Evolutionary conservation across 495 filamentous ascomycete species (phyloP).

Genomic region (Pseudotulostoma volvatum): DNA sequence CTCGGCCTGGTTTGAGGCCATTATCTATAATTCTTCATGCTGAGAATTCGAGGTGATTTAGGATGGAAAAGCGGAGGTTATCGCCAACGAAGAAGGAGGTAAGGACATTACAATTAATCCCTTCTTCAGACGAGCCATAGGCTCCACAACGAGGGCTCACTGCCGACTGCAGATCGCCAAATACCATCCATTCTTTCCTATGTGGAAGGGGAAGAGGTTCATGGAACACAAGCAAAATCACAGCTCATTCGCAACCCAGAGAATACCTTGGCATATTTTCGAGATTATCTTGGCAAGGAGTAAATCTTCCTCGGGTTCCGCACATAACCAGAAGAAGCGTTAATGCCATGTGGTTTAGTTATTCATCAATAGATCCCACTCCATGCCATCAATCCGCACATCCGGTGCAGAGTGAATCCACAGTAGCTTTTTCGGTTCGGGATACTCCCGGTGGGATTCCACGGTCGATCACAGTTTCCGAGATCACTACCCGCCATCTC

Average conservation of each 20-base stretch:
- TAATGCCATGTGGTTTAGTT: no score
- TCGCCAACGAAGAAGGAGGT: slow-evolving; percentile 98
- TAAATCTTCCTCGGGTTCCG: slow-evolving; percentile 19
- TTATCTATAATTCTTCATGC: background rate
- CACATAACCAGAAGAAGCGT: background rate
- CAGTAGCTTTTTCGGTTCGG: slow-evolving; percentile 66
- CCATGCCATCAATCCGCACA: slow-evolving; percentile 88
- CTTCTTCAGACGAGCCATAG: no score
- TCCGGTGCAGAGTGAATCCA: slow-evolving; percentile 56
- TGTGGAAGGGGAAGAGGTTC: slow-evolving; percentile 87
- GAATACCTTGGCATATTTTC: slow-evolving; percentile 91
- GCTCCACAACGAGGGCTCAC: no score
- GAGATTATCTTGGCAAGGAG: slow-evolving; percentile 90
- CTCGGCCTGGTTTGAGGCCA: background rate
- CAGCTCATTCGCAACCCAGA: slow-evolving; percentile 79
- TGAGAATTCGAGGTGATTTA: slow-evolving; percentile 11
- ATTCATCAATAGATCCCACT: slow-evolving; percentile 90
- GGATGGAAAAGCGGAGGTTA: slow-evolving; percentile 93
- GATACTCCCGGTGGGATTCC: slow-evolving; percentile 54
- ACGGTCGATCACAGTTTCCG: slow-evolving; percentile 60
- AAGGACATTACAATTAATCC: no score
- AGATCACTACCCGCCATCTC: slow-evolving; percentile 77
- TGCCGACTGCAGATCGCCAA: slow-evolving; percentile 56
- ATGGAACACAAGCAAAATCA: slow-evolving; percentile 85
- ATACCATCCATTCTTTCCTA: slow-evolving; percentile 92